phyloP scores from a whole-genome alignment of 495 filamentous ascomycete species.

The Evernia prunastri region DNA sequence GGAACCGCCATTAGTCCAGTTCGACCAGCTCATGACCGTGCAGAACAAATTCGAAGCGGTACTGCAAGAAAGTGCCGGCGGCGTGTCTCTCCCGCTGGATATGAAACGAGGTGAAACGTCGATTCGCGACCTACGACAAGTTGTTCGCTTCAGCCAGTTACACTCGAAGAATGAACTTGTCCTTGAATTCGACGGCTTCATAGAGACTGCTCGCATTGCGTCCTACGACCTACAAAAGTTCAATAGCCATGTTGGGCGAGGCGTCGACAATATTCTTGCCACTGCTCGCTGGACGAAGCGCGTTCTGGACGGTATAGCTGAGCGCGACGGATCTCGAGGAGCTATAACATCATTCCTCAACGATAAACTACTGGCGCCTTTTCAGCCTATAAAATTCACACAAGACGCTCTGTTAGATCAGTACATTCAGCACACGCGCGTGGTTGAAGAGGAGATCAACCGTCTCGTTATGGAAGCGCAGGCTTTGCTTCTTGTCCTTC shows the following conservation, averaged over 20 bases:
- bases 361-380: constrained; percentile 47
- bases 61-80: constrained; percentile 50
- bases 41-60: constrained; percentile 62
- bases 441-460: constrained; percentile 59
- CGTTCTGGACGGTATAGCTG: constrained; percentile 42
- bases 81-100: constrained; percentile 55
- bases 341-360: constrained; percentile 36
- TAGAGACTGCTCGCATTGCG: constrained; percentile 50
- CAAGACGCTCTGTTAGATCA: constrained; percentile 49
- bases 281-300: constrained; percentile 60
- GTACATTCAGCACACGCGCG: constrained; percentile 57
- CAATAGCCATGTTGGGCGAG: constrained; percentile 59
- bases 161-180: constrained; percentile 53
- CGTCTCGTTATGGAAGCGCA: constrained; percentile 60
- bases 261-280: constrained; percentile 61
- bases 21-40: constrained; percentile 58
- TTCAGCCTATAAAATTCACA: constrained; percentile 48
- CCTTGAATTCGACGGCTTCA: constrained; percentile 60
- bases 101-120: constrained; percentile 62
- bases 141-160: constrained; percentile 49
- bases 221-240: constrained; percentile 56
- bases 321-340: constrained; percentile 34
- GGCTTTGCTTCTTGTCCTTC: constrained; percentile 49
- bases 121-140: constrained; percentile 60
- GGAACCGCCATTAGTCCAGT: constrained; percentile 43